Evolutionary conservation across 805 yeast species (phyloP).

Genomic region (Starmerella stellata): DNA sequence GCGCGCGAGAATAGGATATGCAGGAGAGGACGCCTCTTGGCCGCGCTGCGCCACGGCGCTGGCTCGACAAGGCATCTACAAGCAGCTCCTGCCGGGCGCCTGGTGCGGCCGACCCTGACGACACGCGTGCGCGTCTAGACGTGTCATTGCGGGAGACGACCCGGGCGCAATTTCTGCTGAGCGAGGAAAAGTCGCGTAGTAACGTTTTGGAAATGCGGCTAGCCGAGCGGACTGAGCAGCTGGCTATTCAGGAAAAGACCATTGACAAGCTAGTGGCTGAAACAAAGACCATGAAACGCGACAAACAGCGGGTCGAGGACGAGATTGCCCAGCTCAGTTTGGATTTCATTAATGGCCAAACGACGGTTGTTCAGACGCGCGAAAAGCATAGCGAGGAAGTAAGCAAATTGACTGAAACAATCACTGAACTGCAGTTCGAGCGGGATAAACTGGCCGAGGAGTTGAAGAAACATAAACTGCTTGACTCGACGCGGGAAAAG

Average conservation of each 20-base stretch:
- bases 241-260: slow-evolving; percentile 14
- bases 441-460: slow-evolving; percentile 1
- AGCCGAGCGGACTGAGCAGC: slow-evolving; percentile 19
- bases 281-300: slow-evolving; percentile 11
- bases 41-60: not conserved
- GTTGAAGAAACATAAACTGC: slow-evolving; percentile 1
- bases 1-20: too few species aligned
- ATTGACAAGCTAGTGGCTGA: slow-evolving; percentile 13
- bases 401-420: slow-evolving; percentile 7
- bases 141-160: not conserved
- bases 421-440: slow-evolving; percentile 2
- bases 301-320: slow-evolving; percentile 16
- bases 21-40: not conserved
- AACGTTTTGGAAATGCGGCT: slow-evolving; percentile 4
- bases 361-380: slow-evolving; percentile 15
- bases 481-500: slow-evolving; percentile 1
- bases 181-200: slow-evolving; percentile 1
- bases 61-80: not conserved
- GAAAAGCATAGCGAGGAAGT: slow-evolving; percentile 15
- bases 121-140: not conserved
- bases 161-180: not conserved
- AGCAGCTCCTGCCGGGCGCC: too few species aligned
- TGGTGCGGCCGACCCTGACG: too few species aligned
- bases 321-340: slow-evolving; percentile 19
- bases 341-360: slow-evolving; percentile 19